Evolutionary conservation across 1,284 basidiomycete species (phyloP).

Genomic region (Kalmanozyma brasiliensis): DNA sequence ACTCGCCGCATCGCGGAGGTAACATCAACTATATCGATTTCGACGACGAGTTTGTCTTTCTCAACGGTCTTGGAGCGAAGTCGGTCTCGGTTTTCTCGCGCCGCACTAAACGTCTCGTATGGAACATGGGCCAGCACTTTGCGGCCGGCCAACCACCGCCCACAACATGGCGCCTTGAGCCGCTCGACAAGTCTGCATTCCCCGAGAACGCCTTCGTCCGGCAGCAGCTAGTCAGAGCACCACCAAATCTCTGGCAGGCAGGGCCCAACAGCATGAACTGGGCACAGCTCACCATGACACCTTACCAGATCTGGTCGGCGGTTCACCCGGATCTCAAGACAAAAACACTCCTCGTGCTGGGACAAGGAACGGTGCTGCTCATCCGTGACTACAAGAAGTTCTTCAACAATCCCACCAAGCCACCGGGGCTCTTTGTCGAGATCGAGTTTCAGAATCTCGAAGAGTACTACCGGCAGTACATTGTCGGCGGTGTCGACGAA

Average conservation of each 20-base stretch:
- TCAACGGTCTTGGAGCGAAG: slow-evolving; percentile 47
- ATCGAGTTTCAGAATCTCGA: slow-evolving; percentile 32
- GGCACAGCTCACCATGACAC: slow-evolving; percentile 40
- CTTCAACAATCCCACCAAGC: slow-evolving; percentile 22
- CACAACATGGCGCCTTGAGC: slow-evolving; percentile 17
- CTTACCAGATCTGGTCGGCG: slow-evolving; percentile 52
- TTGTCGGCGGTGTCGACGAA: slow-evolving; percentile 5
- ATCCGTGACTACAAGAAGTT: slow-evolving; percentile 51
- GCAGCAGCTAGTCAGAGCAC: slow-evolving; percentile 1
- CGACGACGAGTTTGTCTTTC: slow-evolving; percentile 58
- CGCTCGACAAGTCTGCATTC: background rate
- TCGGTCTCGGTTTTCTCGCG: slow-evolving; percentile 48
- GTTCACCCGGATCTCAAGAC: slow-evolving; percentile 56
- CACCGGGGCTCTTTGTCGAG: slow-evolving; percentile 34
- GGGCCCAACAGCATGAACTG: slow-evolving; percentile 39
- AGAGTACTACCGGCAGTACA: slow-evolving; percentile 8
- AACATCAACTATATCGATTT: slow-evolving; percentile 63
- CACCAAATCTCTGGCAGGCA: slow-evolving; percentile 37
- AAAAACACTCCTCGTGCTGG: slow-evolving; percentile 54
- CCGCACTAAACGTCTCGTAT: slow-evolving; percentile 26
- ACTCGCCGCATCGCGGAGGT: slow-evolving; percentile 31
- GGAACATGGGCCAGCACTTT: slow-evolving; percentile 53
- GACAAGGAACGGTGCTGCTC: slow-evolving; percentile 51
- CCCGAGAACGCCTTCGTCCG: slow-evolving; percentile 12
- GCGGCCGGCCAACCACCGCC: slow-evolving; percentile 26